phyloP scores from a whole-genome alignment of 768 basidiomycete genomes.

The Boletus patriciae region DNA sequence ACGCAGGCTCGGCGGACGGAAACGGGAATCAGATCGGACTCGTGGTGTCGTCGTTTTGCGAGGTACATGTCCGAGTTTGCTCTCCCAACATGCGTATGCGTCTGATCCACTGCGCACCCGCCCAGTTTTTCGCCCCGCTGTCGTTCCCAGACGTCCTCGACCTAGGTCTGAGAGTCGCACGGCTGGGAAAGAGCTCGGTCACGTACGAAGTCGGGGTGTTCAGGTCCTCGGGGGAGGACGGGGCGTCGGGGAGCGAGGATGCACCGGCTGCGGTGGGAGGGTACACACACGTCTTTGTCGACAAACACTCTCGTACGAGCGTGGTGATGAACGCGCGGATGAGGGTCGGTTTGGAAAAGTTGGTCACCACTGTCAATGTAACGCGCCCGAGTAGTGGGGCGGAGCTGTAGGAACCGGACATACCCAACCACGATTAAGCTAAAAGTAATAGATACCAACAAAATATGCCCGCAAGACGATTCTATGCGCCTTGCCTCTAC shows the following conservation, averaged over 20 bases:
- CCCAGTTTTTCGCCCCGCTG: conserved; percentile 69
- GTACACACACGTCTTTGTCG: conserved; percentile 87
- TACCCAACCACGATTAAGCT: not conserved
- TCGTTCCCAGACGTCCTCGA: conserved; percentile 72
- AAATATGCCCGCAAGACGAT: no score
- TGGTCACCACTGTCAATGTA: not conserved
- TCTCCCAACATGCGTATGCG: no score
- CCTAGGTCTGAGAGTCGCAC: conserved; percentile 66
- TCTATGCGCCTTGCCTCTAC: not conserved
- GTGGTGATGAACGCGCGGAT: conserved; percentile 43
- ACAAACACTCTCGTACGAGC: conserved; percentile 57
- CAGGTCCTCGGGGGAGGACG: conserved; percentile 23
- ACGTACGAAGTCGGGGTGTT: conserved; percentile 82
- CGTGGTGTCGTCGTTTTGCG: conserved; percentile 75
- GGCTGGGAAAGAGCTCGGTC: conserved; percentile 73
- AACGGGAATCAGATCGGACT: conserved; percentile 57
- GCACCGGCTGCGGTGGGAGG: conserved; percentile 46
- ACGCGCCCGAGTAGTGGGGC: not conserved
- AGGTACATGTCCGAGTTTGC: conserved; percentile 37
- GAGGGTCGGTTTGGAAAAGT: conserved; percentile 44
- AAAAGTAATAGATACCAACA: not conserved
- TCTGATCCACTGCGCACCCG: not conserved
- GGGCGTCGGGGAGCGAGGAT: conserved; percentile 12
- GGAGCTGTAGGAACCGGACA: conserved; percentile 22
- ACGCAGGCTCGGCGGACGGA: not conserved